A percentile compares a stretch with the other conserved stretches of the same genome.
phyloP scores from a whole-genome alignment of 257 asterid species.

The Paraleonurus japonicus region DNA sequence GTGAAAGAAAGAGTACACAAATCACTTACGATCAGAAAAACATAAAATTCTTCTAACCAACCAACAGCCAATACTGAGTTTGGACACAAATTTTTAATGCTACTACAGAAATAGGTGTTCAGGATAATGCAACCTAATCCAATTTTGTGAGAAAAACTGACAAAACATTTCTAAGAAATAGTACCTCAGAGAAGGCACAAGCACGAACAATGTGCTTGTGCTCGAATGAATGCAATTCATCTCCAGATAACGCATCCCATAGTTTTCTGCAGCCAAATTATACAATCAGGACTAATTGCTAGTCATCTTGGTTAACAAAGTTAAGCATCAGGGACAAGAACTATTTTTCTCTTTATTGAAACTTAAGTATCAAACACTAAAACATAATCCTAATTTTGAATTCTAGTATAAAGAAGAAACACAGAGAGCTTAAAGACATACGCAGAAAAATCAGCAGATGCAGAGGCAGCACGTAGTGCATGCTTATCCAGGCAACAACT shows the following conservation, averaged over 20 bases:
- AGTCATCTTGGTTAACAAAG: background rate
- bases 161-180: background rate
- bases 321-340: background rate
- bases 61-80: background rate
- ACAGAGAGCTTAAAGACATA: slow-evolving; percentile 34
- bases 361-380: background rate
- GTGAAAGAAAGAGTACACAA: background rate
- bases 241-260: slow-evolving; percentile 98
- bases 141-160: background rate
- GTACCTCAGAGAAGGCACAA: slow-evolving; percentile 95
- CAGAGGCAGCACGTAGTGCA: slow-evolving; percentile 94
- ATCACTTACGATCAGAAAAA: background rate
- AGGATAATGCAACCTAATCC: background rate
- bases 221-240: slow-evolving; percentile 87
- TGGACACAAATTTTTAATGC: background rate
- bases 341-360: background rate
- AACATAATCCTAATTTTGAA: background rate
- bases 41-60: background rate
- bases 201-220: slow-evolving; percentile 98
- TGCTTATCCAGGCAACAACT: slow-evolving; percentile 86
- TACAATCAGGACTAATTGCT: slow-evolving; percentile 10
- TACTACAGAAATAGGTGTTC: background rate
- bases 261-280: slow-evolving; percentile 65
- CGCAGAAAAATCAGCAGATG: slow-evolving; percentile 99
- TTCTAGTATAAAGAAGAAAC: slow-evolving; percentile 6